These are phyloP conservation scores for Decorospora gaudefroyi DNA, from an alignment of 2,329 filamentous ascomycete genomes.

Conservation along the genomic window DNA sequence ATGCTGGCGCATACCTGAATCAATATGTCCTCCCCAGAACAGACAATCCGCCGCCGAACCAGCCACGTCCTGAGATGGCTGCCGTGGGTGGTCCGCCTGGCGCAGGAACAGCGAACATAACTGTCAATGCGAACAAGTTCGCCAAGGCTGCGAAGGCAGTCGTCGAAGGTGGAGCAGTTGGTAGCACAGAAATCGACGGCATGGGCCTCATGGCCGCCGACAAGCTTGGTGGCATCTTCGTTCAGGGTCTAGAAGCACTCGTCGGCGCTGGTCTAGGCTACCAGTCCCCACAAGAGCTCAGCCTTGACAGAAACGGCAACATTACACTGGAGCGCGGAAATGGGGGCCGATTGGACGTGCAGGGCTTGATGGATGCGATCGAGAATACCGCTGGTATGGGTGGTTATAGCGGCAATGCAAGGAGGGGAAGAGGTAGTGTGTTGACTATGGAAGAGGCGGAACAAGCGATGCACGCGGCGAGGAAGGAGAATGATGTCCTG, in stretches of 20 bases:
- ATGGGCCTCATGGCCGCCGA: constrained; percentile 44
- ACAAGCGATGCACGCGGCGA: constrained; percentile 41
- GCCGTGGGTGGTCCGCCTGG: constrained; percentile 44
- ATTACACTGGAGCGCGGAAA: constrained; percentile 18
- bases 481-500: constrained; percentile 44
- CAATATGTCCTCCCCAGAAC: constrained; percentile 46
- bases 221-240: constrained; percentile 42
- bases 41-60: constrained; percentile 40
- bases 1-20: constrained; percentile 43
- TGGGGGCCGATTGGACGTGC: constrained; percentile 25
- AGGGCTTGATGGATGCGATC: constrained; percentile 30
- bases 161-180: constrained; percentile 40
- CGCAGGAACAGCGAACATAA: constrained; percentile 36
- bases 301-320: constrained; percentile 31
- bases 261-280: constrained; percentile 41
- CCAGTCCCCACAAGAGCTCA: constrained; percentile 28
- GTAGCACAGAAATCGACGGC: constrained; percentile 40
- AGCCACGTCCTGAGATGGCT: constrained; percentile 43
- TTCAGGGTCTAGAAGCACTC: constrained; percentile 44
- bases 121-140: constrained; percentile 39
- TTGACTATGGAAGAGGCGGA: constrained; percentile 46
- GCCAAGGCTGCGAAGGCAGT: constrained; percentile 44
- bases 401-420: constrained; percentile 5
- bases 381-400: constrained; percentile 6
- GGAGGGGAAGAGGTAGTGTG: constrained; percentile 33